Percentiles rank a stretch among this genome's conserved stretches.
Evolutionary conservation across 169 alveolate species (phyloP).

Genomic region (Blepharisma undulans): DNA sequence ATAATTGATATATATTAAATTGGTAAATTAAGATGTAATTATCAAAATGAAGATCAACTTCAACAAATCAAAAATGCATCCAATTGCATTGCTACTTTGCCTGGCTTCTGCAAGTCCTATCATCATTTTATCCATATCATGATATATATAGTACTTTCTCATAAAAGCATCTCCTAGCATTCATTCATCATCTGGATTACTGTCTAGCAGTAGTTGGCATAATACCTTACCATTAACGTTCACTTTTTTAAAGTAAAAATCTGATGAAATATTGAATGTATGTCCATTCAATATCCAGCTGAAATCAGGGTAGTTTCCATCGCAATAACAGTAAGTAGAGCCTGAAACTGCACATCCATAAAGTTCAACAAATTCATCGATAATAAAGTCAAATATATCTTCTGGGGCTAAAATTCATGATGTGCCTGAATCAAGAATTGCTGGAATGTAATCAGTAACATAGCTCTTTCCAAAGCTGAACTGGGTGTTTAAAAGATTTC

Average conservation of each 20-base stretch:
- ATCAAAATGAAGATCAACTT: no score
- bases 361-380: background rate
- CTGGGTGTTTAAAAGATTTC: background rate
- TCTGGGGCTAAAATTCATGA: background rate
- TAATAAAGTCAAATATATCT: background rate
- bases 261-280: background rate
- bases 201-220: background rate
- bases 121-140: background rate
- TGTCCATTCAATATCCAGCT: background rate
- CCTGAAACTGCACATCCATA: background rate
- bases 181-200: background rate
- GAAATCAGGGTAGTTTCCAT: background rate
- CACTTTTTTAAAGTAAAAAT: no score
- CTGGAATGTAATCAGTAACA: background rate
- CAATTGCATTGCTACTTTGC: no score
- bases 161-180: background rate
- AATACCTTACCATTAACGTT: background rate
- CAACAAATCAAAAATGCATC: no score
- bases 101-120: background rate
- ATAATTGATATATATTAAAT: no score
- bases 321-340: background rate
- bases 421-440: background rate
- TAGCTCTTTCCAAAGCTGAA: background rate
- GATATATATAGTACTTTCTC: background rate
- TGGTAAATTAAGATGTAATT: no score